These are phyloP conservation scores for Talaromyces sp. DNA, from an alignment of 2,329 filamentous ascomycete genomes.

Conservation along the genomic window DNA sequence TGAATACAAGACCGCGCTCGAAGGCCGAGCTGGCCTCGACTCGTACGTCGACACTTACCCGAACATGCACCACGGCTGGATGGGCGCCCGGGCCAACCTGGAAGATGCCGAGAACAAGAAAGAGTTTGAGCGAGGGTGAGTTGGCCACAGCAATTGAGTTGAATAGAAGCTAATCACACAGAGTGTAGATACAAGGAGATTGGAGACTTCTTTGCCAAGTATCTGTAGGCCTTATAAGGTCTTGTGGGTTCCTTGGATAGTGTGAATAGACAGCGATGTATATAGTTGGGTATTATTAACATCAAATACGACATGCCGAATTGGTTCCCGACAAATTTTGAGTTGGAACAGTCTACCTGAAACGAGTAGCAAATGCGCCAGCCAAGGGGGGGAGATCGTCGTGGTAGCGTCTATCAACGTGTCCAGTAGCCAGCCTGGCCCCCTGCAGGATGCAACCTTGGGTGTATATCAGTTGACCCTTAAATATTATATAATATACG, in stretches of 20 bases:
- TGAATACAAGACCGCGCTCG: constrained; percentile 49
- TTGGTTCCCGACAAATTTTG: background rate
- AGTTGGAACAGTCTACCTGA: background rate
- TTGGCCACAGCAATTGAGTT: background rate
- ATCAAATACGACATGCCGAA: background rate
- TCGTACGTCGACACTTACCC: constrained; percentile 60
- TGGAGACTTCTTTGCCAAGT: constrained; percentile 54
- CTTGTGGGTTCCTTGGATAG: background rate
- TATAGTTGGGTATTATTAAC: background rate
- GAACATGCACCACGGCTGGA: constrained; percentile 70
- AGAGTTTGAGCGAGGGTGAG: constrained; percentile 59
- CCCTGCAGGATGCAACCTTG: too few species aligned
- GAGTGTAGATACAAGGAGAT: constrained; percentile 46
- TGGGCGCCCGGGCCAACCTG: constrained; percentile 62
- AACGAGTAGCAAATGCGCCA: background rate
- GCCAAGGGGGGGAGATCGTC: background rate
- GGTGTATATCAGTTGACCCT: too few species aligned
- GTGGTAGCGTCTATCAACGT: background rate
- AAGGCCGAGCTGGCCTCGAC: constrained; percentile 44
- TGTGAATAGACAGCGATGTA: background rate
- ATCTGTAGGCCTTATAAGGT: constrained; percentile 31
- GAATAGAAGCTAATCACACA: background rate
- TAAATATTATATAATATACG: too few species aligned
- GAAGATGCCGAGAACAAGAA: constrained; percentile 51
- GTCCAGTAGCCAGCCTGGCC: too few species aligned